Conservation (phyloP, 1,284 basidiomycete genomes). For the Cutaneotrichosporon sp. region DNA sequence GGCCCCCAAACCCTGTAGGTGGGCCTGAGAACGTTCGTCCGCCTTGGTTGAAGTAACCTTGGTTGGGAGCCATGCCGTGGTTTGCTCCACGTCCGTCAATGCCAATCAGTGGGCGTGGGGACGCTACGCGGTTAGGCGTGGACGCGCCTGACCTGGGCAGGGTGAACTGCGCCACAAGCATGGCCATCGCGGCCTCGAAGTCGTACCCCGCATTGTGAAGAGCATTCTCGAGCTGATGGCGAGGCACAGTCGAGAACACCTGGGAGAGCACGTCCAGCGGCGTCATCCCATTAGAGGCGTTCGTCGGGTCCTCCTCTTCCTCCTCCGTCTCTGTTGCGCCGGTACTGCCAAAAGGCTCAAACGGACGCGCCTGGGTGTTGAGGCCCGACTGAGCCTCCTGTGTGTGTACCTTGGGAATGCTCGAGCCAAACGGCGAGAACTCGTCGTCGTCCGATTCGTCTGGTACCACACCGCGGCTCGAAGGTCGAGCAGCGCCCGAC, state of each 20-base stretch:
- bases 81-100: constrained; percentile 24
- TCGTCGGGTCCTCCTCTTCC: constrained; percentile 43
- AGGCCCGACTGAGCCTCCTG: constrained; percentile 21
- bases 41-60: constrained; percentile 44
- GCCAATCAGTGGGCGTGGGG: constrained; percentile 33
- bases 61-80: constrained; percentile 26
- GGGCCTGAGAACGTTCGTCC: constrained; percentile 35
- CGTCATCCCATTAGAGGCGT: constrained; percentile 71
- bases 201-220: constrained; percentile 83
- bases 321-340: constrained; percentile 38
- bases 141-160: constrained; percentile 42
- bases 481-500: constrained; percentile 18
- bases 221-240: constrained; percentile 88
- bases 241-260: constrained; percentile 81
- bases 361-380: constrained; percentile 18
- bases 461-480: constrained; percentile 34
- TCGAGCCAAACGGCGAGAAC: constrained; percentile 54
- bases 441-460: constrained; percentile 53
- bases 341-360: constrained; percentile 3
- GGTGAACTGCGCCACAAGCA: constrained; percentile 68
- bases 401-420: constrained; percentile 32
- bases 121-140: constrained; percentile 40
- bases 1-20: constrained; percentile 30
- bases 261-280: constrained; percentile 92
- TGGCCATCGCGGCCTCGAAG: constrained; percentile 89